Evolutionary conservation across 352 stramenopile genomes (phyloP), one percentile per base, ranked within the genome.

Genomic region (Lagenidium giganteum): DNA sequence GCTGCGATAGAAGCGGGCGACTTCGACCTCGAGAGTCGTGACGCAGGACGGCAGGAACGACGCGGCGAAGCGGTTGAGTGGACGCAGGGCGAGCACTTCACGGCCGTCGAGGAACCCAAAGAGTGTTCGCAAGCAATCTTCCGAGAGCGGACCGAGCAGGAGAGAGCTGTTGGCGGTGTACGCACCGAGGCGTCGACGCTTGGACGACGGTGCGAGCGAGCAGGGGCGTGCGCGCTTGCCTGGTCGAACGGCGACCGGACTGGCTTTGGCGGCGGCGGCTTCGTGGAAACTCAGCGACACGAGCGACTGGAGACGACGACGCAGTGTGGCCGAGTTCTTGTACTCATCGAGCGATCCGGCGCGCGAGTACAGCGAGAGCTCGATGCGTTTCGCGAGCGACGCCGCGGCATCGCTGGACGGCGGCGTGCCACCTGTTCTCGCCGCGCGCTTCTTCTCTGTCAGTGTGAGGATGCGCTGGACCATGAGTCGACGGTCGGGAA

Each of bases 401-500:
- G 57, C 48, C 13, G 47, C 45, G 23, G 46, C 48, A 16, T 70
- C 60, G 7, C 42, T 47, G 13, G 36, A 66, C 23, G 48, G 66
- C 52, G n/a, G 42, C 48, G 33, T 35, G 27, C 30, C 38, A 16
- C 26, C 40, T 8, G 42, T 26, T 6, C 28, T 42, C 29, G 36
- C 20, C 14, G 35, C 24, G 43, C 45, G 55, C 27, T 65, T 57
- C 29, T 52, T 57, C 38, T 64, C 45, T 6, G 73, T 83, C 27
- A 89, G 68, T 34, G 76, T 61, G 32, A 87, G 56, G 31, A 92
- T 84, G 14, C 67, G 76, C 41, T 84, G 73, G 13, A 88, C 73
- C 66, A 91, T 87, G 22, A 65, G 47, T 4, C 79, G 69, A 5
- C 76, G 79, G 41, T 75, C 58, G 5, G 76, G 73, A 9, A 88